Evolutionary conservation across 2,329 filamentous ascomycete species (phyloP).

Genomic region (Xylaria multiplex): DNA sequence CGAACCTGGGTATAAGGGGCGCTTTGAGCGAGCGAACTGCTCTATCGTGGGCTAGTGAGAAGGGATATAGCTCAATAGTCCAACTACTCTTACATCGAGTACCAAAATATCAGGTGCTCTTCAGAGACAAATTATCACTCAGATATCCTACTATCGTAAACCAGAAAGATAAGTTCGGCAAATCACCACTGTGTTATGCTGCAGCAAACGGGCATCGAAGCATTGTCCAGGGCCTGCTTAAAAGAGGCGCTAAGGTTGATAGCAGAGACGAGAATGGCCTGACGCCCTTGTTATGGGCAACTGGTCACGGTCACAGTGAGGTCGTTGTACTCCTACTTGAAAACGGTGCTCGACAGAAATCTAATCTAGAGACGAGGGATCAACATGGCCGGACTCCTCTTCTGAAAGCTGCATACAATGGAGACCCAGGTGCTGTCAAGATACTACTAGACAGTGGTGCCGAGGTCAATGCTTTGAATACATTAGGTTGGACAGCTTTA

Average conservation of each 20-base stretch:
- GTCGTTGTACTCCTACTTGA: constrained; percentile 18
- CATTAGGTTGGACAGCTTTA: neutral
- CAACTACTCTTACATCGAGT: constrained; percentile 24
- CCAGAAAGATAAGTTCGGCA: constrained; percentile 3
- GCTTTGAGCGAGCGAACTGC: constrained; percentile 9
- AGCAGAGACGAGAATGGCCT: constrained; percentile 12
- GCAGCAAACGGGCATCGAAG: constrained; percentile 10
- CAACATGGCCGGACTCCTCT: neutral
- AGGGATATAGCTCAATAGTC: constrained; percentile 25
- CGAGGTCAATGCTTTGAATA: too few relatives aligned
- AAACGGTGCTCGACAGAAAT: constrained; percentile 9
- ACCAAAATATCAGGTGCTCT: constrained; percentile 70
- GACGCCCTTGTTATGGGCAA: constrained; percentile 19
- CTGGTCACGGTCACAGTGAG: constrained; percentile 2
- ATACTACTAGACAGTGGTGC: too few relatives aligned
- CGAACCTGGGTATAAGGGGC: constrained; percentile 1
- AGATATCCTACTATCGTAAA: constrained; percentile 17
- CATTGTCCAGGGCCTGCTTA: constrained; percentile 14
- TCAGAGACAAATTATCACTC: constrained; percentile 57
- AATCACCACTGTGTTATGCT: constrained; percentile 18
- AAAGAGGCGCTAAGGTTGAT: constrained; percentile 22
- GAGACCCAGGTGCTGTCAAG: too few relatives aligned
- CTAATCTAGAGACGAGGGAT: constrained; percentile 11
- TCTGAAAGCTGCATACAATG: too few relatives aligned
- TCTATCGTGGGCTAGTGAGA: constrained; percentile 36